Conservation (phyloP, 2,329 filamentous ascomycete genomes). For the Fusarium sambucinum region DNA sequence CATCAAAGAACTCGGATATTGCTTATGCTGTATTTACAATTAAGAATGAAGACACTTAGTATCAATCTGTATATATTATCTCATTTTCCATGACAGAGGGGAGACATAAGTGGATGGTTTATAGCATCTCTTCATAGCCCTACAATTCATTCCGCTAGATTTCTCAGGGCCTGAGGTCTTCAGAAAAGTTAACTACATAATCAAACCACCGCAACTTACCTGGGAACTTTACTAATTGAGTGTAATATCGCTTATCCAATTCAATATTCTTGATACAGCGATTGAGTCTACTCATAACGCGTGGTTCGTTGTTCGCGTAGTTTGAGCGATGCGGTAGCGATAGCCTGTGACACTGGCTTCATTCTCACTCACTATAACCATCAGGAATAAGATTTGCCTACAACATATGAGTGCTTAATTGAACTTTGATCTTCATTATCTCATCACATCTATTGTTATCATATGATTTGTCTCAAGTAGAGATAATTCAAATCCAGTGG, state of each 20-base stretch:
- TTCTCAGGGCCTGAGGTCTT: no score
- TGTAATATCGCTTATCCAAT: no score
- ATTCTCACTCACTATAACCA: neutral
- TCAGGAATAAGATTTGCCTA: neutral
- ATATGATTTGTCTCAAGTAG: neutral
- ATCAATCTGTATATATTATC: neutral
- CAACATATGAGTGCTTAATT: neutral
- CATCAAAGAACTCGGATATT: neutral
- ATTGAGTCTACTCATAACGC: neutral
- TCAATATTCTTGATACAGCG: no score
- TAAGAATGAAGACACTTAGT: no score
- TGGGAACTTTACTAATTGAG: neutral
- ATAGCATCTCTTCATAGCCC: neutral
- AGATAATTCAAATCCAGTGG: no score
- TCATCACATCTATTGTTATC: accelerated
- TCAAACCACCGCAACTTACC: neutral
- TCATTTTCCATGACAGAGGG: neutral
- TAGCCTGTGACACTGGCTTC: no score
- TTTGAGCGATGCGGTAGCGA: neutral
- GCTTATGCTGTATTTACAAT: no score
- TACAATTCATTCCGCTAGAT: neutral
- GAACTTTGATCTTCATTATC: neutral
- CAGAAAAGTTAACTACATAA: neutral
- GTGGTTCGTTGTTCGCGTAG: neutral
- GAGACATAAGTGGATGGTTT: no score